Evolutionary conservation across 108 stramenopile species (phyloP), one percentile per base, ranked within the genome.

Genomic region (Poteriospumella lacustris): DNA sequence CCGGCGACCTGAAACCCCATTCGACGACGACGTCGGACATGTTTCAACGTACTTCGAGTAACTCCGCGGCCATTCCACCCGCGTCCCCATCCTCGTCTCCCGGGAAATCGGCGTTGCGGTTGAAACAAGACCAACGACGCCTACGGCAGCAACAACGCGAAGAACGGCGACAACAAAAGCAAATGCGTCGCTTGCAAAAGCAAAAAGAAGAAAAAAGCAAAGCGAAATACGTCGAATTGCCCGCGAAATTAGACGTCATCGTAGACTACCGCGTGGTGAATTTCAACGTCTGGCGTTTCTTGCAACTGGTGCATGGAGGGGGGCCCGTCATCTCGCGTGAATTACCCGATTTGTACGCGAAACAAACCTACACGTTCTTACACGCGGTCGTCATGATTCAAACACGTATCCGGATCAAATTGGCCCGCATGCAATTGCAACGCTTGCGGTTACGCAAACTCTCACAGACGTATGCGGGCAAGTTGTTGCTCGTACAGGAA

Each of bases 251-350:
- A 56, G 15, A 15, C 15, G 19, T 56, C 24, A 24, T 68, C 38
- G 42, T 72, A n/a, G 59, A 82, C 78, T 82, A 82, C 68, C 80
- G 82, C 12, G 76, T 78, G 38, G 77, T 82, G 34, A 82, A 82
- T 80, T 81, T 24, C 78, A 81, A 82, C 68, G 77, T 82, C 34
- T 82, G 80, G 80, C 34, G 3, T 0, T 82, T 81, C 68, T 81
- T 68, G 80, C 0, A 19, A 0, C 42, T 82, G 79, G 80, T 82
- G 43, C 79, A 80, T 36, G 80, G 80, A 2, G 80, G 79, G 5
- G 80, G 81, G 33, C 81, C 81, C 42, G 58, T 79, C 80, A 80
- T 82, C 34, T 75, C 79, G 28, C 75, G 81, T 29, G 38, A 76
- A 31, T 41, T 40, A 3, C 79, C 79, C 69, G 80, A 82, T 39